Percentiles rank a stretch among this genome's conserved stretches.
Evolutionary conservation across 2,329 filamentous ascomycete genomes (phyloP).

Genomic region (Aspergillus caelatus): DNA sequence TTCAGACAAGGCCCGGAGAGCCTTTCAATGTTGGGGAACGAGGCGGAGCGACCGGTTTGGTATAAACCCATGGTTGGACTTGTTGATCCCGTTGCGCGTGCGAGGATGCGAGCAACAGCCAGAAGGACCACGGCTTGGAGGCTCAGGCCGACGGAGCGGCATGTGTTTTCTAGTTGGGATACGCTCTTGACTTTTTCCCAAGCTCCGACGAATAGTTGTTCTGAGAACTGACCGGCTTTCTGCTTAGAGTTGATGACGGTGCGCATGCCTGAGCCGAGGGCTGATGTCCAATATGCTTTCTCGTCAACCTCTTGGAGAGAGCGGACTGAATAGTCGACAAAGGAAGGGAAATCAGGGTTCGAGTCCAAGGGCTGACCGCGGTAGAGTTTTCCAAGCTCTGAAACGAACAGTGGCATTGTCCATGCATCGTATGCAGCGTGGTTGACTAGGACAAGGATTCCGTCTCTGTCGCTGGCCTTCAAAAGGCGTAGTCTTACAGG

Average conservation of each 20-base stretch:
- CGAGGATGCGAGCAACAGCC: conserved; percentile 30
- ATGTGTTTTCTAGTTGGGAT: conserved; percentile 22
- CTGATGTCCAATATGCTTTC: conserved; percentile 28
- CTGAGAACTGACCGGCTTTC: background rate
- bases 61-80: conserved; percentile 35
- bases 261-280: conserved; percentile 16
- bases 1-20: conserved; percentile 36
- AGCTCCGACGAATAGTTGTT: conserved; percentile 26
- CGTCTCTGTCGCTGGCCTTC: conserved; percentile 29
- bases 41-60: conserved; percentile 34
- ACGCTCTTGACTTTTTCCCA: conserved; percentile 29
- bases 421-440: conserved; percentile 43
- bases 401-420: conserved; percentile 36
- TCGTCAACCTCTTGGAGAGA: conserved; percentile 21
- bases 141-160: conserved; percentile 22
- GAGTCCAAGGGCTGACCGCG: conserved; percentile 11
- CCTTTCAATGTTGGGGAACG: conserved; percentile 28
- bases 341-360: conserved; percentile 24
- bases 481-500: conserved; percentile 35
- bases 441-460: conserved; percentile 35
- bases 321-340: conserved; percentile 28
- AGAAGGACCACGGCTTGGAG: conserved; percentile 34
- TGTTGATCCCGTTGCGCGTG: conserved; percentile 19
- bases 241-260: conserved; percentile 23
- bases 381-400: conserved; percentile 35